Evolutionary conservation across 768 basidiomycete species (phyloP).

Genomic region (Lyophyllum shimeji): DNA sequence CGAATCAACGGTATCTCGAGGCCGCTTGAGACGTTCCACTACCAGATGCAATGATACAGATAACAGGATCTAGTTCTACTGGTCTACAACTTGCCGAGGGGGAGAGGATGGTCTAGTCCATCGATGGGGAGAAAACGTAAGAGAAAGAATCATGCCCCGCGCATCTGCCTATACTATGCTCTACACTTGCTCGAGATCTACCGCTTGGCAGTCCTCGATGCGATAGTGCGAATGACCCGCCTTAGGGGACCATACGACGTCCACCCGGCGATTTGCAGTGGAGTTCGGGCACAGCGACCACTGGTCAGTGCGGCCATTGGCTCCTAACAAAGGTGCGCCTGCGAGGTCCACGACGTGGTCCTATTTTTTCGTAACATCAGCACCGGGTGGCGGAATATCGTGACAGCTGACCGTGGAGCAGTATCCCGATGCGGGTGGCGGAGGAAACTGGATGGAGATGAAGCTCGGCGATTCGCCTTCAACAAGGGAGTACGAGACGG

Average conservation of each 20-base stretch:
- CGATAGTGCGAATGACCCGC: constrained; percentile 18
- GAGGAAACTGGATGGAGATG: constrained; percentile 10
- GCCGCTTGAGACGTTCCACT: no score
- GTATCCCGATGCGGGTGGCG: constrained; percentile 8
- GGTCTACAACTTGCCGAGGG: no score
- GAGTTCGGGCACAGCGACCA: constrained; percentile 22
- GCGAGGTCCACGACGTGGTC: constrained; percentile 3
- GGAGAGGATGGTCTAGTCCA: no score
- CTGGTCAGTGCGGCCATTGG: constrained; percentile 10
- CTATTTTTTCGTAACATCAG: not conserved
- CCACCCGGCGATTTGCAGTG: constrained; percentile 16
- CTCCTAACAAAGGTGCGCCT: constrained; percentile 15
- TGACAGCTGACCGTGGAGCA: constrained; percentile 12
- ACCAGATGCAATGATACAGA: no score
- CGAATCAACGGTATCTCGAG: no score
- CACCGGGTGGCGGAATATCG: not conserved
- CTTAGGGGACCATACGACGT: constrained; percentile 19
- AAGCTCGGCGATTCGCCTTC: constrained; percentile 15
- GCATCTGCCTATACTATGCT: not conserved
- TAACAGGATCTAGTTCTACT: no score
- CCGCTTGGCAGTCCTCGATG: constrained; percentile 7
- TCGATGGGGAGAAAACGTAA: no score
- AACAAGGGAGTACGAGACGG: constrained; percentile 9
- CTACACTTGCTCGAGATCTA: constrained; percentile 12
- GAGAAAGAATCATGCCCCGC: not conserved